A percentile compares a stretch with the other conserved stretches of the same genome.
Evolutionary conservation across 78 protist genomes (phyloP).

Genomic region (Planoprotostelium fungivorum): DNA sequence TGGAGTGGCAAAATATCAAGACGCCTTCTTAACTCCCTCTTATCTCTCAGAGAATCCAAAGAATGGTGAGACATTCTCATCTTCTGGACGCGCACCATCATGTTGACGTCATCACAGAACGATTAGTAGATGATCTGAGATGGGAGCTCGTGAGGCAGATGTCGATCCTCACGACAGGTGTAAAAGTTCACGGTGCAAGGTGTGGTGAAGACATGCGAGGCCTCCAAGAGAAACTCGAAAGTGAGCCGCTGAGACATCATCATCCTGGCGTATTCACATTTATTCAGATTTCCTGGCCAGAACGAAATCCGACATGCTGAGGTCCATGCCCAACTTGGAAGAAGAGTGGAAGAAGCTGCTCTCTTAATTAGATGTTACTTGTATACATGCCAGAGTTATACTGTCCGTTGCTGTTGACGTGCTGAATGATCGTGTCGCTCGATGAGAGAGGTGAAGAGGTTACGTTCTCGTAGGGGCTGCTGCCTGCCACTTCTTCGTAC

Average conservation of each 20-base stretch:
- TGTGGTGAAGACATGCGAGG: constrained; percentile 61
- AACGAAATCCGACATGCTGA: not conserved
- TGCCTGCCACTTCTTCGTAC: too few species aligned
- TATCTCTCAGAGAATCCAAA: not conserved
- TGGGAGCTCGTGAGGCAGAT: constrained; percentile 22
- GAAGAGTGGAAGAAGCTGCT: not conserved
- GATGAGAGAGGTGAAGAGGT: too few species aligned
- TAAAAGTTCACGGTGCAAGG: constrained; percentile 25
- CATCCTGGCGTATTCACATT: not conserved
- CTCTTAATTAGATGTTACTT: too few species aligned
- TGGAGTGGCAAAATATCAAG: constrained; percentile 48
- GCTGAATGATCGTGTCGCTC: too few species aligned
- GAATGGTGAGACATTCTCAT: not conserved
- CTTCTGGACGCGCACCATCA: not conserved
- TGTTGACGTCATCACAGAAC: not conserved
- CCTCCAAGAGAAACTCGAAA: constrained; percentile 49
- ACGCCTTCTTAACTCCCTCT: constrained; percentile 21
- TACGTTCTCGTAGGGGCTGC: too few species aligned
- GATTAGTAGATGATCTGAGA: not conserved
- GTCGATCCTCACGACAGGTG: constrained; percentile 20
- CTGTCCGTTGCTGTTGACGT: too few species aligned
- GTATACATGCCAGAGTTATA: too few species aligned
- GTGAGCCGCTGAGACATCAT: not conserved
- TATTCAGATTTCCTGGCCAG: not conserved
- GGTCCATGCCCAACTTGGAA: not conserved